Base-by-base conservation (phyloP, 441 rosid genomes). In the Brassica hybrid region DNA sequence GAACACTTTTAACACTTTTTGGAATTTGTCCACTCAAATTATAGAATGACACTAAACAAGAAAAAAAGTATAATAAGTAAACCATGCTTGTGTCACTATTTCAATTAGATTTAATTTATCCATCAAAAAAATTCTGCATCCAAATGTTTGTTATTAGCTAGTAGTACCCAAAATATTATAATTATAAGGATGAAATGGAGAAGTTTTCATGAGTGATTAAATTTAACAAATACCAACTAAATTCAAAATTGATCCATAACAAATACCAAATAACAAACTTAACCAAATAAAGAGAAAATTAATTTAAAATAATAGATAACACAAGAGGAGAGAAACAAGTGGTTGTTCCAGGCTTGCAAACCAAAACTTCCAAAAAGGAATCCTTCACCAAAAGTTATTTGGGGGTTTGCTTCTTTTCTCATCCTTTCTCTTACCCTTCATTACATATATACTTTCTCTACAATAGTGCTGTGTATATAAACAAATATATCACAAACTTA, bases 311-410 rank as follows among this genome's bases (percentile, higher is more conserved):
- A 3, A 59, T 69, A 74, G 27, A 9, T n/a, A 48, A 72, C 14
- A 52, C 58, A 32, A 74, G 75, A 70, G 6, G 73, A 79, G 79
- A 71, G 45, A 19, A 74, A 75, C 79, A 76, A 83, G 90, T 85
- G 88, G 90, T 87, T 38, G 3, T 2, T 93, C 92, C 90, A 91
- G 93, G 88, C 95, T 93, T 93, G 94, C 94, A 87, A 84, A 70
- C 87, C 89, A 91, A 88, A 85, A 80, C 94, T 85, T 85, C 85
- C 84, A 81, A 71, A 75, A 74, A 86, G 86, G 85, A 88, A 91
- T 86, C 85, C 86, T 85, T 75, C 82, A 70, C 69, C 80, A 82
- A 86, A 91, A 85, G 90, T 81, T 86, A 89, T 82, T 66, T 71
- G 54, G 88, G 50, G 48, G 90, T 81, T 91, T 91, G 95, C 97